phyloP scores from a whole-genome alignment of 2,329 filamentous ascomycete species.

The Aspergillus bombycis region DNA sequence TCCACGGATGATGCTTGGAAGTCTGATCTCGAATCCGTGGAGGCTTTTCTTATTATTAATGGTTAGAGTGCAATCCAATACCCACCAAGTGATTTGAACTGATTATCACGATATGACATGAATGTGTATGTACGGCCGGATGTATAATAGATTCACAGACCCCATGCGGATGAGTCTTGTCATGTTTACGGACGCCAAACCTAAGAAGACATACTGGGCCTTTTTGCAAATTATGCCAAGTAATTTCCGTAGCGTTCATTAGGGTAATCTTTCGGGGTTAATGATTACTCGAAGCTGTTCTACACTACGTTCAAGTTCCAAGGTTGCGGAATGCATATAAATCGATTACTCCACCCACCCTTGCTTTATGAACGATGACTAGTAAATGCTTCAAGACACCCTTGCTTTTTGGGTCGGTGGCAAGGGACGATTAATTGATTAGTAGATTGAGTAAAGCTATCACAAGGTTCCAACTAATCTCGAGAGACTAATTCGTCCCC shows the following conservation, averaged over 20 bases:
- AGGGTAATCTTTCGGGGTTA: background rate
- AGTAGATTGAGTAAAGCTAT: background rate
- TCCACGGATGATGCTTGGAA: constrained; percentile 9
- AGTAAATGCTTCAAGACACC: background rate
- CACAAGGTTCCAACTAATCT: background rate
- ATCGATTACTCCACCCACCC: background rate
- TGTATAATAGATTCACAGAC: constrained; percentile 8
- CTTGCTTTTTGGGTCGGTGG: background rate
- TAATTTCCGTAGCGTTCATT: background rate
- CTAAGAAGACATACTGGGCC: background rate
- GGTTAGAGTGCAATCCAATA: constrained; percentile 20
- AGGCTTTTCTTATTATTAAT: constrained; percentile 11
- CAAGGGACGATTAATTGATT: background rate
- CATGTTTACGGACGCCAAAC: background rate
- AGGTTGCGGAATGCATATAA: background rate
- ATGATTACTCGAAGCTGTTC: background rate
- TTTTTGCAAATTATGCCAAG: background rate
- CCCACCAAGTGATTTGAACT: constrained; percentile 14
- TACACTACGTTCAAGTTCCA: background rate
- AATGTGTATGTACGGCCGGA: background rate
- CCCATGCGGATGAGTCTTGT: background rate
- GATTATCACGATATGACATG: background rate
- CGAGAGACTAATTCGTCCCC: background rate
- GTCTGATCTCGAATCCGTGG: constrained; percentile 21
- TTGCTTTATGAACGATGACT: no score